Base-by-base conservation (phyloP, 495 filamentous ascomycete genomes). In the Neurospora sp. region DNA sequence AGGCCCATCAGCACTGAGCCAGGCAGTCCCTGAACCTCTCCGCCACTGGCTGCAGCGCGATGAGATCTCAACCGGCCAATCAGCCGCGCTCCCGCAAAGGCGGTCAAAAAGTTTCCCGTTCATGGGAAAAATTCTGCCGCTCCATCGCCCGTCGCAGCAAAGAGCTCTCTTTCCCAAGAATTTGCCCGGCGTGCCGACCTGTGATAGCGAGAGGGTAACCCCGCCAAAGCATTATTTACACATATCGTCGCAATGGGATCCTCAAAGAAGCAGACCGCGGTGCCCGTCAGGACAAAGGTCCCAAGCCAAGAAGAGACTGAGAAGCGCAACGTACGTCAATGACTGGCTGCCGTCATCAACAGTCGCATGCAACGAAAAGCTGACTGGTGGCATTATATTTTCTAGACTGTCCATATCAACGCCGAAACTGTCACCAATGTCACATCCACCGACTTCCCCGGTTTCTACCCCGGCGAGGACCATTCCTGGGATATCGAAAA, bases 381-480 rank as follows among this genome's bases (percentile, higher is more conserved):
- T 22, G 18, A 9, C 5, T 35, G 68, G 69, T 78, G 40, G 76
- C 65, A 53, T 39, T 38, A 14, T 35, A n/a, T 76, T n/a, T 59
- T 68, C 44, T 72, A 97, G 93, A 90, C 92, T 72, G 90, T 99
- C 78, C 89, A 90, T 75, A 89, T 98, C 84, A 92, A 94, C 81
- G 83, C 88, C 68, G 94, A 98, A 81, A 97, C 91, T 35, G 90
- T 98, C 76, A 93, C 91, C 74, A 90, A 98, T 82, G 90, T 94
- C 78, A 85, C 92, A 77, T 92, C 92, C 38, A 96, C 89, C 74
- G 94, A 98, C 79, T 97, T 93, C 82, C 96, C 96, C 3, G 90
- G 90, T 59, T 92, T 97, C 82, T 97, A 89, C 83, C 92, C 93
- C 3, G 93, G 92, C 75, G 96, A 99, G 83, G 91, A 96, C 82